Conservation (phyloP, 306 rosid genomes). For the barrel medic (Medicago truncatula) region DNA sequence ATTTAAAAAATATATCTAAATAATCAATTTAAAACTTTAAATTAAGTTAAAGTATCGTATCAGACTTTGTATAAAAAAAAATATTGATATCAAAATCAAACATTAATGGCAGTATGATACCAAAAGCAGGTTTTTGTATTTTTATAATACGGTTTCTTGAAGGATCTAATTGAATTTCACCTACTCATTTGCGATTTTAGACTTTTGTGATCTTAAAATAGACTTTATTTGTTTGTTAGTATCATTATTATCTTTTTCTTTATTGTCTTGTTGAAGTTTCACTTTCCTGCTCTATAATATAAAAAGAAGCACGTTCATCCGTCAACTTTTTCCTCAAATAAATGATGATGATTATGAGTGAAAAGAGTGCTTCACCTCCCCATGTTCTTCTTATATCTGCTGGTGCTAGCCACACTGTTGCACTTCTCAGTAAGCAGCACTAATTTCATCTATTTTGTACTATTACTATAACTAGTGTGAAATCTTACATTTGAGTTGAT, state of each 20-base stretch:
- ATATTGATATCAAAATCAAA: background rate
- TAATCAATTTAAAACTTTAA: too few relatives aligned
- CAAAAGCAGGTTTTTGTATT: background rate
- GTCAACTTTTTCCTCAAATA: background rate
- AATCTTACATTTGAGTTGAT: background rate
- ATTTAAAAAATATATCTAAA: too few relatives aligned
- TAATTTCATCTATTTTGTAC: background rate
- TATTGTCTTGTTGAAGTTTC: background rate
- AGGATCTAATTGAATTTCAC: conserved; percentile 16
- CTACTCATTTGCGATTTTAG: background rate
- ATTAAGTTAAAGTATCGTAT: background rate
- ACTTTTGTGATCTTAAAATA: conserved; percentile 1
- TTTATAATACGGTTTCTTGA: background rate
- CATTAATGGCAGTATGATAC: background rate
- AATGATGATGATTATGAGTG: conserved; percentile 38
- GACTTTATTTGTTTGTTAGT: background rate
- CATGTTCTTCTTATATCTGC: conserved; percentile 79
- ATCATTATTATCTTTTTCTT: background rate
- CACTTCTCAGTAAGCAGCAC: conserved; percentile 80
- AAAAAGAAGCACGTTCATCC: background rate
- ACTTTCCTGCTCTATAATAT: background rate
- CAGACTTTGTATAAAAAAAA: background rate
- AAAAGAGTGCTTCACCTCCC: conserved; percentile 57
- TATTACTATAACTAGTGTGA: background rate
- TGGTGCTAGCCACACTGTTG: conserved; percentile 94